phyloP scores from a whole-genome alignment of 768 basidiomycete genomes.

The Rhodocollybia butyracea region DNA sequence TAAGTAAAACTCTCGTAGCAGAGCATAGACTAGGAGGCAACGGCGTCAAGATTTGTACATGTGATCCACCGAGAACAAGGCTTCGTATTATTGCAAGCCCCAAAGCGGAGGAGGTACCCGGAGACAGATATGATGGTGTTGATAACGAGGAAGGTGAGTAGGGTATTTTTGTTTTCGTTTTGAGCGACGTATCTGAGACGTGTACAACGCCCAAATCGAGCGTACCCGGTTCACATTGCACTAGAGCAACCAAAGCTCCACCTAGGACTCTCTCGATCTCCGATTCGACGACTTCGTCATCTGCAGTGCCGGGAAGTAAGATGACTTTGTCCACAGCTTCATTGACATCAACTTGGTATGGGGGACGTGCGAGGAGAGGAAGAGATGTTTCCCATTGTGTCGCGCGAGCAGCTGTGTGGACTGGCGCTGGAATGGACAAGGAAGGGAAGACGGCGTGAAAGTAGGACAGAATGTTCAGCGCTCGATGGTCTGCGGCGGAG shows the following conservation, averaged over 20 bases:
- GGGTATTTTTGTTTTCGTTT: conserved; percentile 27
- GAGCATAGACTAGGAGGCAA: conserved; percentile 38
- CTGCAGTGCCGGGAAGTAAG: conserved; percentile 66
- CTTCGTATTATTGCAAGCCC: conserved; percentile 78
- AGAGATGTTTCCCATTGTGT: conserved; percentile 60
- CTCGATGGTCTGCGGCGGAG: conserved; percentile 67
- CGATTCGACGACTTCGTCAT: conserved; percentile 63
- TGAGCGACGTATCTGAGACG: neutral
- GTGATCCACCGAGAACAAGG: conserved; percentile 33
- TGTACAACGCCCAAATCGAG: conserved; percentile 24
- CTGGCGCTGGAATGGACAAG: conserved; percentile 9
- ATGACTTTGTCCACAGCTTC: conserved; percentile 56
- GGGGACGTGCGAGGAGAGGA: conserved; percentile 66
- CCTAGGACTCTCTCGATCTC: conserved; percentile 76
- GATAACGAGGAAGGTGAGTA: conserved; percentile 47
- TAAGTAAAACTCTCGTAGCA: conserved; percentile 54
- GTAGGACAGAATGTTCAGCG: conserved; percentile 71
- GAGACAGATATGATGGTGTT: conserved; percentile 49
- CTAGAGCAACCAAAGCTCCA: conserved; percentile 75
- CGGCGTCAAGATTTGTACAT: conserved; percentile 82
- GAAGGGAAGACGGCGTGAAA: conserved; percentile 51
- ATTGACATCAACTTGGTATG: conserved; percentile 67
- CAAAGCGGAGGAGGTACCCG: conserved; percentile 58
- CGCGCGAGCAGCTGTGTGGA: conserved; percentile 24
- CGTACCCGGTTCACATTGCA: conserved; percentile 46